Percentiles rank a stretch among this genome's conserved stretches.
Conservation (phyloP, 2,329 filamentous ascomycete species). For the Pseudogymnoascus sp. region DNA sequence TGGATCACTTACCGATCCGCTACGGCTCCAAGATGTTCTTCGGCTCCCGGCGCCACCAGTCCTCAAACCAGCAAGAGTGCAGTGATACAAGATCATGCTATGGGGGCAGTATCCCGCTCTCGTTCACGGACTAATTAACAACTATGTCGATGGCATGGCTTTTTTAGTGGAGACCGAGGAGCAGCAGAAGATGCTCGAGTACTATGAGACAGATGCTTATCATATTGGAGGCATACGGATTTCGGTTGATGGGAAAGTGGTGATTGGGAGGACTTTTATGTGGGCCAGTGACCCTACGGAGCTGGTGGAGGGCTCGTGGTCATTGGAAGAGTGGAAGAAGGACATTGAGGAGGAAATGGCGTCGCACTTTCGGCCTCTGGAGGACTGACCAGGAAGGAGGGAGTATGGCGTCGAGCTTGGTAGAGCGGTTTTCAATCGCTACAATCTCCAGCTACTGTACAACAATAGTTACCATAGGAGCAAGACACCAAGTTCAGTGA, state of each 20-base stretch:
- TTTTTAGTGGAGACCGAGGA: constrained; percentile 14
- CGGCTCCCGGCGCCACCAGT: constrained; percentile 16
- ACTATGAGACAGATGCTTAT: constrained; percentile 17
- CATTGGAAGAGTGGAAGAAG: constrained; percentile 18
- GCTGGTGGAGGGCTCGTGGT: constrained; percentile 16
- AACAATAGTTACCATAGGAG: background rate
- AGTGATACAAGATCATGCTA: constrained; percentile 16
- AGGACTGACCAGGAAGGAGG: background rate
- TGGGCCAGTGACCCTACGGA: constrained; percentile 12
- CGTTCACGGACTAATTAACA: constrained; percentile 11
- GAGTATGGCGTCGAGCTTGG: background rate
- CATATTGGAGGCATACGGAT: constrained; percentile 14
- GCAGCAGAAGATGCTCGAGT: constrained; percentile 14
- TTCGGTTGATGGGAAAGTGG: constrained; percentile 10
- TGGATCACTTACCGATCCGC: constrained; percentile 18
- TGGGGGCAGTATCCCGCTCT: constrained; percentile 19
- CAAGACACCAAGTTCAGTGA: background rate
- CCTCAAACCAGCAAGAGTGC: constrained; percentile 17
- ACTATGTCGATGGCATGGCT: constrained; percentile 15
- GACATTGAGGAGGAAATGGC: constrained; percentile 17
- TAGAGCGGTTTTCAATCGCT: background rate
- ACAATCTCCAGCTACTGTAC: background rate
- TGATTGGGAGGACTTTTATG: constrained; percentile 15
- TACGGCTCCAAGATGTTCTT: constrained; percentile 16
- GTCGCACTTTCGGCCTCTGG: constrained; percentile 17